Percentiles rank a stretch among this genome's conserved stretches.
These are phyloP conservation scores for Populus hybrid DNA, from an alignment of 441 rosid genomes.

Conservation along the genomic window DNA sequence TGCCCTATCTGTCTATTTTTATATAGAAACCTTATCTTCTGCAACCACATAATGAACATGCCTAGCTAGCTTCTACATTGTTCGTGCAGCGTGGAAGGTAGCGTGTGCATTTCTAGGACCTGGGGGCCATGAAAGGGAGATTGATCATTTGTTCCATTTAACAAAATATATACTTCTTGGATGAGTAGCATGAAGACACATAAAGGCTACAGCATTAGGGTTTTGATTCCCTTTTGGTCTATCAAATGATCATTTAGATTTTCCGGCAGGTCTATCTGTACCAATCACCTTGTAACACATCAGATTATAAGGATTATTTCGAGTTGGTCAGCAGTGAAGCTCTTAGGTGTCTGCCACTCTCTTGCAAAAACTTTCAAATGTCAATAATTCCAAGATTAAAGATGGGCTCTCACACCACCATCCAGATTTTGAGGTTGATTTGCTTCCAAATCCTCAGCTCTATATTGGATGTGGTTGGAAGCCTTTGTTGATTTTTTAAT, in stretches of 20 bases:
- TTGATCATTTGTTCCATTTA: neutral
- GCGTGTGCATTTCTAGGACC: neutral
- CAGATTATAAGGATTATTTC: neutral
- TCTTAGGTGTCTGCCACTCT: conserved; percentile 8
- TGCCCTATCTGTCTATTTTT: neutral
- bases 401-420: too few species aligned
- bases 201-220: neutral
- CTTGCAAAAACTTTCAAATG: neutral
- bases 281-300: conserved; percentile 12
- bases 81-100: conserved; percentile 12
- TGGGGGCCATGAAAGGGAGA: neutral
- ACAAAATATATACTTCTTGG: neutral
- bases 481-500: too few species aligned
- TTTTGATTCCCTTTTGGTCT: neutral
- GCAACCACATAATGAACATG: neutral
- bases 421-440: too few species aligned
- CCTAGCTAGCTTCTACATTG: conserved; percentile 15
- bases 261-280: conserved; percentile 28
- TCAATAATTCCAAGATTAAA: neutral
- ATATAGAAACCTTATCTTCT: conserved; percentile 26
- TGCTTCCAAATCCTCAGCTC: too few species aligned
- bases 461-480: too few species aligned
- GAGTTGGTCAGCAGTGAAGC: neutral
- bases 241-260: conserved; percentile 21
- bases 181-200: conserved; percentile 10